Percentiles rank a stretch among this genome's conserved stretches.
Evolutionary conservation across 192 early-diverging fungal genomes (phyloP).

Genomic region (Coemansia aciculifera): DNA sequence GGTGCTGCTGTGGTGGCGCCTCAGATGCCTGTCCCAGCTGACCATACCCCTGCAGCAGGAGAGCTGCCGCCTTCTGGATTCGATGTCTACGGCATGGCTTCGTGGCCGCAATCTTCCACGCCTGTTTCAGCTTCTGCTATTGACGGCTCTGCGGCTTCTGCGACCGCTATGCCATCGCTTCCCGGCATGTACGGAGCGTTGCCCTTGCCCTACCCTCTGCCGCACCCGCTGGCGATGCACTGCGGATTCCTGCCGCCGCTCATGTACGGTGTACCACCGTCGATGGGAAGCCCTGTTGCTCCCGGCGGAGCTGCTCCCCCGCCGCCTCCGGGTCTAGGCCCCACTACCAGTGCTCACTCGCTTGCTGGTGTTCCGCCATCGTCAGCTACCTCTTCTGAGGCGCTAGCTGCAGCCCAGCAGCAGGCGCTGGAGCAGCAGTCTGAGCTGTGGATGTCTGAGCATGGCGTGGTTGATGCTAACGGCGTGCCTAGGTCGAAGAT

Average conservation of each 20-base stretch:
- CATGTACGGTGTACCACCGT: constrained; percentile 39
- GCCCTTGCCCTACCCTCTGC: constrained; percentile 41
- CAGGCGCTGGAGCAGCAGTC: not conserved
- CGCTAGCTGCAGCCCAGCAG: not conserved
- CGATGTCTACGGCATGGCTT: constrained; percentile 10
- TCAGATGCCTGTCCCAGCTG: constrained; percentile 28
- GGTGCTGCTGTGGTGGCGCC: not conserved
- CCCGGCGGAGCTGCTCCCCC: constrained; percentile 5
- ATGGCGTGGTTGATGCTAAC: not conserved
- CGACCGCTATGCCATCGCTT: constrained; percentile 7
- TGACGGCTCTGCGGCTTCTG: not conserved
- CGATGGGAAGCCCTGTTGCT: constrained; percentile 13
- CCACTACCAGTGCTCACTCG: not conserved
- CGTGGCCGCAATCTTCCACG: not conserved
- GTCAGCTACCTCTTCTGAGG: not conserved
- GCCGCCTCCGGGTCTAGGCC: not conserved
- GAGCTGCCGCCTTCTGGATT: constrained; percentile 25
- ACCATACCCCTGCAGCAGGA: not conserved
- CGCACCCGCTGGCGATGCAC: constrained; percentile 41
- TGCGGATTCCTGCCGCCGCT: constrained; percentile 48
- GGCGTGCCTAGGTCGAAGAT: constrained; percentile 7
- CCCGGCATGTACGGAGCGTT: constrained; percentile 37
- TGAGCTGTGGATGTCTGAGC: constrained; percentile 9
- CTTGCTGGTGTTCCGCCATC: not conserved
- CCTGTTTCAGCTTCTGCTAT: not conserved